Evolutionary conservation across 176 grass and related monocot species (phyloP).

Genomic region (Dendrocalamus sinicus): DNA sequence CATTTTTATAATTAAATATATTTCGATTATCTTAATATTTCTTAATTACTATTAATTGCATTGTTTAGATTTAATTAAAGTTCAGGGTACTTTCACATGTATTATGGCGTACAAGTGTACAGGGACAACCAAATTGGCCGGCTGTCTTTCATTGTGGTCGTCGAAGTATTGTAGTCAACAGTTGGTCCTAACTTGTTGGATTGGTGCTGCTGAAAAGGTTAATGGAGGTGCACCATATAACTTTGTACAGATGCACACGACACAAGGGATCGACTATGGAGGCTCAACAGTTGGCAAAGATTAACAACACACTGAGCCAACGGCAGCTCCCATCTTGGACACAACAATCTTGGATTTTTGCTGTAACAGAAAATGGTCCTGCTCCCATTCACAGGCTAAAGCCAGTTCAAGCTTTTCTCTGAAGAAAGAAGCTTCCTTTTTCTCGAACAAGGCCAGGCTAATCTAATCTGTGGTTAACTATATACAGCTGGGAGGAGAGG

Average conservation of each 20-base stretch:
- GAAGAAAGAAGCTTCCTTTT: conserved; percentile 62
- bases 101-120: conserved; percentile 44
- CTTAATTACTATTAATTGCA: no score
- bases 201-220: conserved; percentile 49
- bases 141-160: conserved; percentile 53
- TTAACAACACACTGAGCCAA: conserved; percentile 45
- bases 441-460: conserved; percentile 28
- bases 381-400: conserved; percentile 44
- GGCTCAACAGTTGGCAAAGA: conserved; percentile 53
- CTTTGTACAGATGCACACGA: conserved; percentile 53
- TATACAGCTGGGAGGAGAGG: neutral
- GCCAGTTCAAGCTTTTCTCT: conserved; percentile 46
- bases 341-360: conserved; percentile 50
- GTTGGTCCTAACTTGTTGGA: conserved; percentile 56
- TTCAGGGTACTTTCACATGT: neutral
- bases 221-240: conserved; percentile 48
- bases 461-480: conserved; percentile 37
- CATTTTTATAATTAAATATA: no score
- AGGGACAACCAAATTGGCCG: conserved; percentile 61
- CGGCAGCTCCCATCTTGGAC: conserved; percentile 47
- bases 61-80: no score
- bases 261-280: conserved; percentile 51
- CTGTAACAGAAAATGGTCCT: conserved; percentile 55
- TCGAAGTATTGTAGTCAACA: conserved; percentile 67
- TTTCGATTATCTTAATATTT: no score